Base-by-base conservation (phyloP, 495 filamentous ascomycete genomes). In the Neurospora sp. region DNA sequence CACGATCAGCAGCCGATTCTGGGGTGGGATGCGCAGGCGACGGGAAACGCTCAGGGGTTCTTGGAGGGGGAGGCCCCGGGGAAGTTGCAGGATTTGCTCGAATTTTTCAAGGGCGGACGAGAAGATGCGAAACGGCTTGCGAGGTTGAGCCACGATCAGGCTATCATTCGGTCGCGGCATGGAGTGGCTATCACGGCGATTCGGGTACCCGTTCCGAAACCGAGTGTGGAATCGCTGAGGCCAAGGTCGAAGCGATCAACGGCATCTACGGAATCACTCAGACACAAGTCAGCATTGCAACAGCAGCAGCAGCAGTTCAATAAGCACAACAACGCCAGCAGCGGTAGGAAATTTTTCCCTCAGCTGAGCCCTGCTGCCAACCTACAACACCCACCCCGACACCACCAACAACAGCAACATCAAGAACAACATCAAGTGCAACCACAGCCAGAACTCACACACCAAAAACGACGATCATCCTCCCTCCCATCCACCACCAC, bases 11-110 rank as follows among this genome's bases (percentile, higher is more conserved):
- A 84, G 72, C 84, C 84, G 13, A 79, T 83, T 77, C 79, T 86
- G 71, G 83, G 84, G 72, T 86, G 85, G 85, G 81, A 84, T 37
- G 73, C 79, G 5, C 77, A 82, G 48, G 75, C 76, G 69, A 86
- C 84, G 3, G 85, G 85, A n/a, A 79, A 85, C 54, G 83, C 82
- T 6, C 84, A 83, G 74, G 85, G 84, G 2, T 86, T 84, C 71
- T 74, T 85, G 11, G 85, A 86, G 72, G 83, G 83, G 38, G 81
- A 86, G 75, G 82, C 78, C 45, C 82, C 84, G 5, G 84, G 84
- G 11, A 83, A 85, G 72, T 81, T 86, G 28, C 85, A 86, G 75
- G 85, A 86, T 70, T 78, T 85, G 4, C 80, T 86, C 54, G 85
- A 86, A 43, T 86, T 86, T 74, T 86, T 85, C 76, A 79, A 82